These are phyloP conservation scores for Fraxinus paxiana DNA, from an alignment of 305 asterid species.

Conservation along the genomic window DNA sequence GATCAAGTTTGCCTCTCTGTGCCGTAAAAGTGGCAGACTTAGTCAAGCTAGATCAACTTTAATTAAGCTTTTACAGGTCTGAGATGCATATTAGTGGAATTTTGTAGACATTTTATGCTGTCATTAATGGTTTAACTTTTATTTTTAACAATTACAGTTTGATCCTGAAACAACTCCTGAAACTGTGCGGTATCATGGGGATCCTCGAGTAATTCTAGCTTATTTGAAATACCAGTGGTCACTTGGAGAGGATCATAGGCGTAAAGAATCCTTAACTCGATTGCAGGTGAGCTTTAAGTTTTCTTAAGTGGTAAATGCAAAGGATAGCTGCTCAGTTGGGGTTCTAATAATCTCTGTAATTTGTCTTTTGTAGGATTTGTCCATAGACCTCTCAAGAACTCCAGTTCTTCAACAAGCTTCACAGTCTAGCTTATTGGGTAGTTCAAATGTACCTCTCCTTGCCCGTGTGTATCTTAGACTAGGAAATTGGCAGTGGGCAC, in stretches of 20 bases:
- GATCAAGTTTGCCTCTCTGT: constrained; percentile 94
- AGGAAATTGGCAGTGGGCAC: constrained; percentile 95
- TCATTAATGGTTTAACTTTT: constrained; percentile 13
- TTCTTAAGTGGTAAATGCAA: constrained; percentile 12
- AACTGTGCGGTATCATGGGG: constrained; percentile 75
- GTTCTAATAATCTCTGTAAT: constrained; percentile 10
- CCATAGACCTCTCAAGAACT: constrained; percentile 69
- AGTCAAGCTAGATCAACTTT: constrained; percentile 95
- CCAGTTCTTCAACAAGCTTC: constrained; percentile 59
- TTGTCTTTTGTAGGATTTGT: constrained; percentile 64
- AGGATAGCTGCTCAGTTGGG: constrained; percentile 10
- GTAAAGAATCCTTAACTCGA: constrained; percentile 79
- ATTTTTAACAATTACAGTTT: constrained; percentile 45
- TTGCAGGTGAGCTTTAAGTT: constrained; percentile 57
- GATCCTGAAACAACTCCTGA: constrained; percentile 92
- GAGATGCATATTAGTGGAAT: constrained; percentile 20
- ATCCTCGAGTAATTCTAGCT: constrained; percentile 95
- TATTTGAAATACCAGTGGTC: constrained; percentile 96
- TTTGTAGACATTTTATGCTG: constrained; percentile 12
- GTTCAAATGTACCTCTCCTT: constrained; percentile 66
- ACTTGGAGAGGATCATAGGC: constrained; percentile 88
- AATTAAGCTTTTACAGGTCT: constrained; percentile 86
- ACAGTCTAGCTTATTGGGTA: constrained; percentile 52
- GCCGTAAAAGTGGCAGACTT: constrained; percentile 95
- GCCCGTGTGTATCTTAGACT: constrained; percentile 82